Percentiles rank a stretch among this genome's conserved stretches.
Evolutionary conservation across 2,329 filamentous ascomycete genomes (phyloP).

Genomic region (Pseudogymnoascus sp.): DNA sequence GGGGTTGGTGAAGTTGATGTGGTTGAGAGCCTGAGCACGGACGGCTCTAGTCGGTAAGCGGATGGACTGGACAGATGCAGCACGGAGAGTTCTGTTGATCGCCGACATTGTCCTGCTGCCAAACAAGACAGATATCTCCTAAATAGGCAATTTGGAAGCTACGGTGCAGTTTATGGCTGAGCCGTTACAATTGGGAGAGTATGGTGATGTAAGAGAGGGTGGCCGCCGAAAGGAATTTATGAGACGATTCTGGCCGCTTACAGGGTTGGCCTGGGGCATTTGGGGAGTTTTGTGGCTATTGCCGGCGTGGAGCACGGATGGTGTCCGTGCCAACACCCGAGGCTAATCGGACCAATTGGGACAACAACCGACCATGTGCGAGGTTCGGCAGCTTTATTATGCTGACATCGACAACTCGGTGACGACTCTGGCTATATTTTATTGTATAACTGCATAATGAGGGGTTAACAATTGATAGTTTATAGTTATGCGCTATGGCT

Average conservation of each 20-base stretch:
- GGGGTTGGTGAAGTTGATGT: neutral
- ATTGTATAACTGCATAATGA: neutral
- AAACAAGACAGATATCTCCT: neutral
- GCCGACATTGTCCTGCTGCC: slow-evolving; percentile 11
- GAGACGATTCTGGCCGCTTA: slow-evolving; percentile 8
- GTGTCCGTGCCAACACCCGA: slow-evolving; percentile 6
- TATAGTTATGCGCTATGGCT: neutral
- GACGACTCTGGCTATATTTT: neutral
- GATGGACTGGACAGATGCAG: slow-evolving; percentile 4
- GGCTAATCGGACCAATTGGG: slow-evolving; percentile 1
- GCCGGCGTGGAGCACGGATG: neutral
- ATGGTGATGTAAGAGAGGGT: slow-evolving; percentile 2
- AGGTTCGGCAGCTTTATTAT: neutral
- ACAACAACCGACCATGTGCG: neutral
- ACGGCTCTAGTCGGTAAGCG: neutral
- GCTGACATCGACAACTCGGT: neutral
- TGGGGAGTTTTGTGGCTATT: neutral
- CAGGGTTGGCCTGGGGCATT: neutral
- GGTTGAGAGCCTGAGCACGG: slow-evolving; percentile 3
- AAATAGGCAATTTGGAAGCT: neutral
- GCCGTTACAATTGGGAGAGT: neutral
- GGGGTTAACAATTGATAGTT: neutral
- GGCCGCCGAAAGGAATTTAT: slow-evolving; percentile 1
- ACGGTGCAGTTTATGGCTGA: neutral
- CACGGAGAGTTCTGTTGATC: slow-evolving; percentile 9